Evolutionary conservation across 2,329 filamentous ascomycete genomes (phyloP), one percentile per base, ranked within the genome.

Genomic region (Aspergillus sp.): DNA sequence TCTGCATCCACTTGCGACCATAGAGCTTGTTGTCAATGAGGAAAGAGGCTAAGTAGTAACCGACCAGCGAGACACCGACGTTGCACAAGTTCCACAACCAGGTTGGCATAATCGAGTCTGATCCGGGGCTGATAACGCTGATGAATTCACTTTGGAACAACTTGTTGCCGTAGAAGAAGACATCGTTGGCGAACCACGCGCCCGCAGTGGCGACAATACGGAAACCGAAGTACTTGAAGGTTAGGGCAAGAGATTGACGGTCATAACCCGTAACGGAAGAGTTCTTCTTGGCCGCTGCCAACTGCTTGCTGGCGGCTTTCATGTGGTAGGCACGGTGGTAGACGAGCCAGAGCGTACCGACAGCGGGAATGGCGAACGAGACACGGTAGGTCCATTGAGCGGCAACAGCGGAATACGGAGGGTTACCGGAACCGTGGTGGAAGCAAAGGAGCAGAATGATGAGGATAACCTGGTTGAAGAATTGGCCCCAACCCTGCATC

Each of bases 91-190:
- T 95, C 85, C 90, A 97, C 42, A 88, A 76, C 91, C 91, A 97
- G 51, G 80, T 84, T 30, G 84, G 84, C 81, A 95, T 86, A 66
- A 96, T 81, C 6, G 86, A 89, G 32, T 75, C 71, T 54, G 82
- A 80, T 55, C 79, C 71, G 46, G 82, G 78, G 47, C 84, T 86
- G 57, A 96, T 84, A 63, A 93, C 86, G 27, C 74, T 75, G 72
- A 96, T 95, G 73, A 96, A 96, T 65, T 91, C 81, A 53, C 80
- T 81, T 73, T 95, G 90, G 80, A 96, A 96, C 46, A 96, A 84
- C 79, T 95, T 96, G 84, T 95, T 96, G 60, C 91, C 91, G 75
- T 97, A 97, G 77, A 97, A 97, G 79, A 97, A 96, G 57, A 97
- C 86, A 64, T 97, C 91, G 70, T 97, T 97, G 74, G 85, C 88